phyloP scores from a whole-genome alignment of 2,329 filamentous ascomycete genomes.

The Pseudocercospora vitis region DNA sequence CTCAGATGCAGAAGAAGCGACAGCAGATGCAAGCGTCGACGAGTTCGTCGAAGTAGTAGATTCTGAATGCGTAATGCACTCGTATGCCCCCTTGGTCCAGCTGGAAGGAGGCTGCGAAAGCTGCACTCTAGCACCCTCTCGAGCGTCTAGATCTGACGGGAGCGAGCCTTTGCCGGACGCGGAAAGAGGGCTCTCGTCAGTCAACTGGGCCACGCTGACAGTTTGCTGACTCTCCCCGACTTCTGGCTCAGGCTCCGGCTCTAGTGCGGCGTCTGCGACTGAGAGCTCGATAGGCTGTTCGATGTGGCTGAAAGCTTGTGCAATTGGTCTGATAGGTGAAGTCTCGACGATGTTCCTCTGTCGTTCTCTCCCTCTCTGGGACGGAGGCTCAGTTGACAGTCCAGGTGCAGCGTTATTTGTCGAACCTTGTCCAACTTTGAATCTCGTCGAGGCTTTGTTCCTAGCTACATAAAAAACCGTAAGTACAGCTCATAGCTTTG shows the following conservation, averaged over 20 bases:
- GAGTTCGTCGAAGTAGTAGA: neutral
- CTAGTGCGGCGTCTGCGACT: neutral
- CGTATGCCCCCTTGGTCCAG: conserved; percentile 29
- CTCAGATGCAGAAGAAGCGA: neutral
- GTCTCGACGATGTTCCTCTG: conserved; percentile 20
- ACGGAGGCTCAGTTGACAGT: too few species aligned
- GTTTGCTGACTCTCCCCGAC: conserved; percentile 30
- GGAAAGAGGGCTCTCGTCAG: conserved; percentile 24
- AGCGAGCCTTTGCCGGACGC: conserved; percentile 3
- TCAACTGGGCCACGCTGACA: conserved; percentile 1
- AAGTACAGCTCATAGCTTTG: neutral
- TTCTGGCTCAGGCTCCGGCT: conserved; percentile 21
- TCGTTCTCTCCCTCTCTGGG: neutral
- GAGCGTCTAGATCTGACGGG: too few species aligned
- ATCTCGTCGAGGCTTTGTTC: neutral
- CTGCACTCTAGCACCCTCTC: conserved; percentile 18
- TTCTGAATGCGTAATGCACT: conserved; percentile 16
- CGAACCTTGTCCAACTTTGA: neutral
- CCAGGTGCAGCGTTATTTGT: neutral
- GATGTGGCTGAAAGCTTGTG: too few species aligned
- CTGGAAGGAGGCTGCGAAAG: conserved; percentile 32
- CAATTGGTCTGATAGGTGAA: conserved; percentile 24
- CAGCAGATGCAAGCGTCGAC: neutral
- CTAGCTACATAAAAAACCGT: neutral
- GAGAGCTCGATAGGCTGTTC: too few species aligned